Conservation (phyloP, 225 moss, liverwort and hornwort genomes). For the Sphagnum tenellum region DNA sequence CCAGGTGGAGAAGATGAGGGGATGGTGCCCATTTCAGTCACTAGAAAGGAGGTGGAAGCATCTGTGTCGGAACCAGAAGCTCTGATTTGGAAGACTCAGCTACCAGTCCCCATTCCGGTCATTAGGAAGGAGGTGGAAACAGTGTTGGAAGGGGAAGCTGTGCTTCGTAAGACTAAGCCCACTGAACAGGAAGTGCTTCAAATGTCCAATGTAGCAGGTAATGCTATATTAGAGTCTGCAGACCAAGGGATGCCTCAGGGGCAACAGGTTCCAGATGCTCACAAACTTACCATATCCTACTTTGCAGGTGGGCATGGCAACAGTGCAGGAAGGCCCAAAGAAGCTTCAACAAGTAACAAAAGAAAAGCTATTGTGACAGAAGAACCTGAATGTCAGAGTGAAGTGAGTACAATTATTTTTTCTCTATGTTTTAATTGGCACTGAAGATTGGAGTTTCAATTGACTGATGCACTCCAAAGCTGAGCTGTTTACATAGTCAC, state of each 20-base stretch:
- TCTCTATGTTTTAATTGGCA: too few species aligned
- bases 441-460: too few species aligned
- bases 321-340: conserved; percentile 51
- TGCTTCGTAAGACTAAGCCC: conserved; percentile 20
- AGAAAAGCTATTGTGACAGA: conserved; percentile 62
- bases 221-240: conserved; percentile 18
- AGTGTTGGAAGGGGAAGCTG: conserved; percentile 21
- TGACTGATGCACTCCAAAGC: too few species aligned
- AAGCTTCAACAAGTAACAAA: conserved; percentile 33
- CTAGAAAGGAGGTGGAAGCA: conserved; percentile 26
- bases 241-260: conserved; percentile 32
- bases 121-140: conserved; percentile 25
- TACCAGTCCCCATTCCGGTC: neutral
- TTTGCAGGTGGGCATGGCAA: conserved; percentile 74
- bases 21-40: conserved; percentile 21
- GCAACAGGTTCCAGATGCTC: conserved; percentile 37
- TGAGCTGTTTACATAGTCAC: too few species aligned
- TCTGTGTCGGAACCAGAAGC: conserved; percentile 21
- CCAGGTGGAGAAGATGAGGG: conserved; percentile 34
- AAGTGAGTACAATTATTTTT: conserved; percentile 34
- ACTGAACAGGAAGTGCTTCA: conserved; percentile 33
- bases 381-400: conserved; percentile 78
- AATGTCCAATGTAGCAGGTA: conserved; percentile 26
- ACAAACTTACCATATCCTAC: conserved; percentile 68
- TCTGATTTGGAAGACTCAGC: too few species aligned